Evolutionary conservation across 495 filamentous ascomycete genomes (phyloP).

Genomic region (Extremus antarcticus): DNA sequence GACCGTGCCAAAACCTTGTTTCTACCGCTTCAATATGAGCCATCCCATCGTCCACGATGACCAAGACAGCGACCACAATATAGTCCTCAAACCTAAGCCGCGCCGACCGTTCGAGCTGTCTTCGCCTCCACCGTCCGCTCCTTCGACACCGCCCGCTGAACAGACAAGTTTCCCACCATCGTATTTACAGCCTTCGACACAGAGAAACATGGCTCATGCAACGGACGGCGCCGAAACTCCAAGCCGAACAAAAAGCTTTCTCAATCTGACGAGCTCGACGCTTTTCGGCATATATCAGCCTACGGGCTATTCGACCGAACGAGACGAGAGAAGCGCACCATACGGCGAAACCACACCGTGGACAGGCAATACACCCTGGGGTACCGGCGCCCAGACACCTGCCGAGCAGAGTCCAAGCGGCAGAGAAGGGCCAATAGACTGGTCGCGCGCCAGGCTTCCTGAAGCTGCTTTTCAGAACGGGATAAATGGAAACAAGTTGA

Average conservation of each 20-base stretch:
- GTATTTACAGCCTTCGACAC: constrained; percentile 26
- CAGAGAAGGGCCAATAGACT: constrained; percentile 12
- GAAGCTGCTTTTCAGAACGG: constrained; percentile 1
- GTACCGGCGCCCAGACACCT: constrained; percentile 58
- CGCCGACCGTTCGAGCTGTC: constrained; percentile 16
- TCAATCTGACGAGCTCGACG: constrained; percentile 82
- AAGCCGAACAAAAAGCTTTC: constrained; percentile 56
- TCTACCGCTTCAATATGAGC: constrained; percentile 9
- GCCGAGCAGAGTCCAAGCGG: constrained; percentile 18
- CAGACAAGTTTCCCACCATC: constrained; percentile 28
- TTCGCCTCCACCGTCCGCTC: constrained; percentile 35
- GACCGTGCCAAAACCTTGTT: background rate
- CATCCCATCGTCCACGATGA: constrained; percentile 10
- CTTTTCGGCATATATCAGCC: constrained; percentile 84
- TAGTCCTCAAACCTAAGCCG: constrained; percentile 14
- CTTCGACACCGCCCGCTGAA: constrained; percentile 35
- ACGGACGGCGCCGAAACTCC: constrained; percentile 23
- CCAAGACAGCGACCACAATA: constrained; percentile 2
- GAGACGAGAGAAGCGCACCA: constrained; percentile 30
- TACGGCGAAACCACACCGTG: background rate
- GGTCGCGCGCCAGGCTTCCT: constrained; percentile 1
- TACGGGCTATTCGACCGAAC: constrained; percentile 40
- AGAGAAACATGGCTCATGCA: constrained; percentile 12
- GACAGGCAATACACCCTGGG: constrained; percentile 43
- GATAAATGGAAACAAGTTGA: constrained; percentile 1